Percentiles rank a stretch among this genome's conserved stretches.
Conservation (phyloP, 2,329 filamentous ascomycete species). For the Coniochaeta sp. region DNA sequence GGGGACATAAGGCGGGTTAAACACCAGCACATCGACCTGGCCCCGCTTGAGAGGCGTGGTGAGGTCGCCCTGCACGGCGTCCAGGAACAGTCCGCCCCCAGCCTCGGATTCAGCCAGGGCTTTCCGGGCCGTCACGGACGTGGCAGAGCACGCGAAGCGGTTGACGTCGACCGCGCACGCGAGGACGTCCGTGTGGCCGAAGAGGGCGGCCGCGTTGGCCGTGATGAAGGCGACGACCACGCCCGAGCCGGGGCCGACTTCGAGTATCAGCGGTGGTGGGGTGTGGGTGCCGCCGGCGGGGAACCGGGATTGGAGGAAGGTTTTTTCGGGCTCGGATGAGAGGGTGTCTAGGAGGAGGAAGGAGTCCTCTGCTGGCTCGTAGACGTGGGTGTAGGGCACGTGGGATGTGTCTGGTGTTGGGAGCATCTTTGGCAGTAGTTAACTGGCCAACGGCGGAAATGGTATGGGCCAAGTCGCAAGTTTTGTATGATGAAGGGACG, state of each 20-base stretch:
- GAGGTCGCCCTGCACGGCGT: constrained; percentile 64
- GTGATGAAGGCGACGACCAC: constrained; percentile 86
- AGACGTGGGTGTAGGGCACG: constrained; percentile 79
- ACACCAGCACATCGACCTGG: constrained; percentile 75
- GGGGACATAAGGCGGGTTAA: constrained; percentile 96
- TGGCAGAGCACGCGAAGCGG: constrained; percentile 70
- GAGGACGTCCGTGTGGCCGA: constrained; percentile 63
- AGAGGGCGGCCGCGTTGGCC: constrained; percentile 64
- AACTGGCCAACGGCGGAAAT: neutral
- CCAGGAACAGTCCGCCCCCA: constrained; percentile 45
- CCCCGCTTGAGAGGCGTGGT: constrained; percentile 48
- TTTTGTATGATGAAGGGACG: neutral
- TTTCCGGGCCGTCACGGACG: constrained; percentile 57
- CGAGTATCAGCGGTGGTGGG: constrained; percentile 58
- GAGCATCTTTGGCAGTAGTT: constrained; percentile 52
- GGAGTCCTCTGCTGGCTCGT: constrained; percentile 94
- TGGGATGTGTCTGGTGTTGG: constrained; percentile 92
- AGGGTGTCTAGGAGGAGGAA: constrained; percentile 90
- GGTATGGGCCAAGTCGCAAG: neutral
- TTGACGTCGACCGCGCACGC: constrained; percentile 81
- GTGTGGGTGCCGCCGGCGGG: constrained; percentile 25
- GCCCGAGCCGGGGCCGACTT: constrained; percentile 86
- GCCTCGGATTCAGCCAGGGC: constrained; percentile 26
- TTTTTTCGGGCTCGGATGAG: constrained; percentile 59
- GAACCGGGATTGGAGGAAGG: constrained; percentile 63